A percentile compares a stretch with the other conserved stretches of the same genome.
phyloP scores from a whole-genome alignment of 306 rosid genomes.

The Castanea crenata region DNA sequence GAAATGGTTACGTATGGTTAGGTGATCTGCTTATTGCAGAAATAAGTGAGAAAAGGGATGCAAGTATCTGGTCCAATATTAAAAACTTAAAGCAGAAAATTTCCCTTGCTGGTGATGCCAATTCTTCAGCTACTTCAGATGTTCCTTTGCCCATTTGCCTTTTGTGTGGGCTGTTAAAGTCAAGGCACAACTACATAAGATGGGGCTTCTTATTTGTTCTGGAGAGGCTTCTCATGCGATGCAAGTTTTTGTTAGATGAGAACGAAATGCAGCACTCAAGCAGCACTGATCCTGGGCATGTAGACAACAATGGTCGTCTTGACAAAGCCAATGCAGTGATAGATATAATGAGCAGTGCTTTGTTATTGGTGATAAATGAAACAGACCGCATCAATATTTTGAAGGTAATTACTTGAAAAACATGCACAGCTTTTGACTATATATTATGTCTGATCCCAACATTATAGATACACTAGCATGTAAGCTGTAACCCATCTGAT shows the following conservation, averaged over 20 bases:
- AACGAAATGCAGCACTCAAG: slow-evolving; percentile 55
- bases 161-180: slow-evolving; percentile 93
- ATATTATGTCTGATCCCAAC: slow-evolving; percentile 2
- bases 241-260: slow-evolving; percentile 94
- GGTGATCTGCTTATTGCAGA: slow-evolving; percentile 94
- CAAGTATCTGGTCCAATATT: slow-evolving; percentile 73
- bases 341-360: slow-evolving; percentile 89
- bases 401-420: slow-evolving; percentile 58
- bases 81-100: slow-evolving; percentile 70
- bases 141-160: slow-evolving; percentile 75
- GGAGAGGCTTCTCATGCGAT: slow-evolving; percentile 94
- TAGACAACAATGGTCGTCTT: slow-evolving; percentile 61
- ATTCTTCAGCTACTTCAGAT: slow-evolving; percentile 62
- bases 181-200: slow-evolving; percentile 71
- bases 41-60: slow-evolving; percentile 67
- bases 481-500: no score
- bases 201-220: slow-evolving; percentile 93
- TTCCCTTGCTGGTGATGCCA: slow-evolving; percentile 60
- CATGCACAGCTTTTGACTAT: slow-evolving; percentile 18
- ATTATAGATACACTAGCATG: neutral
- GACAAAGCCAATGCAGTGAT: slow-evolving; percentile 94
- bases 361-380: slow-evolving; percentile 82
- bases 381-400: slow-evolving; percentile 91
- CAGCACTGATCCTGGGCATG: slow-evolving; percentile 42
- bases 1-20: slow-evolving; percentile 88